Conservation (phyloP, 306 rosid genomes). For the Cucumis melo region DNA sequence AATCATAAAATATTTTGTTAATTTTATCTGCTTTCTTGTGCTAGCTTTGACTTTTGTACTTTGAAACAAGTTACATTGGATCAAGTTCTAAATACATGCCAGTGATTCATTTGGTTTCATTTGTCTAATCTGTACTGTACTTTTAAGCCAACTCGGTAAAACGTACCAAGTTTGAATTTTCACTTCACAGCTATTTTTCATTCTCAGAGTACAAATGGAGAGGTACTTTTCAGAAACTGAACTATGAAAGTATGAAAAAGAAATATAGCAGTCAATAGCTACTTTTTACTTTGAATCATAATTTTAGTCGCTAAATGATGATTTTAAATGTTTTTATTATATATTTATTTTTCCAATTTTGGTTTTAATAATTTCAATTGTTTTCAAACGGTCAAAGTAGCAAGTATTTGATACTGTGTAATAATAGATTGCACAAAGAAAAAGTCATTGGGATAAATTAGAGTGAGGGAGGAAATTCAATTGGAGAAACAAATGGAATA, state of each 20-base stretch:
- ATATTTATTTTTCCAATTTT: neutral
- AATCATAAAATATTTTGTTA: neutral
- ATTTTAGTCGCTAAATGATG: neutral
- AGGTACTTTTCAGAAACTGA: neutral
- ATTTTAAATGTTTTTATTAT: neutral
- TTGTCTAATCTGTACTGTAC: neutral
- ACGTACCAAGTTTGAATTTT: neutral
- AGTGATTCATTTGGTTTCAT: slow-evolving; percentile 3
- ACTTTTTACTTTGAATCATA: neutral
- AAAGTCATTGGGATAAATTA: neutral
- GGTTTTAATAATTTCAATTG: neutral
- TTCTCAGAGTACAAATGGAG: neutral
- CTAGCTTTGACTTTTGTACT: neutral
- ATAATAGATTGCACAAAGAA: neutral
- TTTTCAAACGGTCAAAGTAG: neutral
- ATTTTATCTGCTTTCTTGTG: neutral
- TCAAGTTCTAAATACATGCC: neutral
- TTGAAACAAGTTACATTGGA: neutral
- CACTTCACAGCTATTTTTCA: neutral
- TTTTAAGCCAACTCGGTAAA: neutral
- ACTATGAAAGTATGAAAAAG: neutral
- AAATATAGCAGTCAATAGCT: neutral
- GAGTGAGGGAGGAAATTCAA: neutral
- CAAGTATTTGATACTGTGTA: neutral
- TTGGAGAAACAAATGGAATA: neutral